Base-by-base conservation (phyloP, 208 protist species). In the Leptomonas pyrrhocoris region DNA sequence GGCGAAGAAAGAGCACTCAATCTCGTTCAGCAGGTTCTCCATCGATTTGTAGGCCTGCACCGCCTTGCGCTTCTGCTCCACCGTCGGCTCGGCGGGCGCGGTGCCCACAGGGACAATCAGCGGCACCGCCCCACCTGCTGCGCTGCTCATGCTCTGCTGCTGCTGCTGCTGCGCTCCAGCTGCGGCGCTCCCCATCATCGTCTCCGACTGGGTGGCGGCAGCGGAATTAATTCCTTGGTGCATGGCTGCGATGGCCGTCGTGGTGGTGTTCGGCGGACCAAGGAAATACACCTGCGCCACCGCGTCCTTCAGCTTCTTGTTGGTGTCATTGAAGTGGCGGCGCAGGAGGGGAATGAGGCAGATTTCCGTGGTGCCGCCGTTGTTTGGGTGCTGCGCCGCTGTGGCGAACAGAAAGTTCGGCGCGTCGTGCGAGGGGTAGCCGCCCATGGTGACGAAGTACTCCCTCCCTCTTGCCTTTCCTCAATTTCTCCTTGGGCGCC, bases 251-350 rank as follows among this genome's bases (percentile, higher is more conserved):
- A 82, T 71, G 16, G 71, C 79, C 21, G 67, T 65, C 8, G 63
- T 59, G 16, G 77, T 82, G 27, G 69, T 65, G 63, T 77, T 63
- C n/a, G 77, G 77, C 43, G 84, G 84, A 1, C 68, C 76, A 18
- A 86, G 65, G 19, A 88, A 83, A 61, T 77, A 85, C 11, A 83
- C 50, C 60, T 85, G 68, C 31, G 74, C 71, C 28, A 92, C 58
- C 1, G 79, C 57, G 43, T 92, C 86, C 77, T 92, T 92, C 60
- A 92, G 64, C 38, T 60, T 56, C 60, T 75, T 88, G 67, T 93
- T 85, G 18, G 74, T 81, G 73, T 93, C 87, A 59, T 95, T 93
- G 77, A 93, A 95, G 84, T 93, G 85, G 12, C 88, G 87, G n/a
- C 88, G 83, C 21, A 94, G 61, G 15, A 95, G 81, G 0, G 90